A percentile compares a stretch with the other conserved stretches of the same genome.
These are phyloP conservation scores for Ceratocystis smalleyi DNA, from an alignment of 2,329 filamentous ascomycete genomes.

Conservation along the genomic window DNA sequence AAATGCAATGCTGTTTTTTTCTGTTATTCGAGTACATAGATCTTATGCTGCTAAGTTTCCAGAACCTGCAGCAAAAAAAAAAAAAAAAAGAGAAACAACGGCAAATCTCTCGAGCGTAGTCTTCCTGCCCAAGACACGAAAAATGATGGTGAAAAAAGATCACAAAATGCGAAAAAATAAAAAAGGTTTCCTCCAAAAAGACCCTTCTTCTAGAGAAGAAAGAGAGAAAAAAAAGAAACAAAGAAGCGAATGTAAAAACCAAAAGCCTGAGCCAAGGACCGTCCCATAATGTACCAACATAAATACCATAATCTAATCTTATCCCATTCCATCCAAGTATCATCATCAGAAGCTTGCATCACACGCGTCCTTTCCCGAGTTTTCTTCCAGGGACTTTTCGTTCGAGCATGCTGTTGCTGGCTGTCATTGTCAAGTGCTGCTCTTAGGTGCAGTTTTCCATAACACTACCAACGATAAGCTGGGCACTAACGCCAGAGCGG, in stretches of 20 bases:
- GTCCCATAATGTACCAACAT: conserved; percentile 3
- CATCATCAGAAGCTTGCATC: not conserved
- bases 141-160: not conserved
- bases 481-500: conserved; percentile 21
- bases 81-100: not conserved
- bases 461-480: conserved; percentile 5
- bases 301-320: not conserved
- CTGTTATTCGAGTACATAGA: not conserved
- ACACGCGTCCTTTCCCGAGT: not conserved
- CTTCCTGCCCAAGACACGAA: not conserved
- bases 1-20: not conserved
- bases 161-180: not conserved
- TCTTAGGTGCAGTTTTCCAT: not conserved
- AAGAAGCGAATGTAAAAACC: conserved; percentile 5
- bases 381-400: not conserved
- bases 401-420: not conserved
- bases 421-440: not conserved
- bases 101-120: not conserved
- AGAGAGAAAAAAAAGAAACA: conserved; percentile 9
- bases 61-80: conserved; percentile 9
- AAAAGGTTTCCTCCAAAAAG: conserved; percentile 3
- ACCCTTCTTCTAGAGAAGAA: conserved; percentile 3
- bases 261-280: conserved; percentile 7
- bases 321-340: not conserved
- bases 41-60: not conserved